Evolutionary conservation across 2,329 filamentous ascomycete genomes (phyloP).

Genomic region (Dothideomycetidae sp.): DNA sequence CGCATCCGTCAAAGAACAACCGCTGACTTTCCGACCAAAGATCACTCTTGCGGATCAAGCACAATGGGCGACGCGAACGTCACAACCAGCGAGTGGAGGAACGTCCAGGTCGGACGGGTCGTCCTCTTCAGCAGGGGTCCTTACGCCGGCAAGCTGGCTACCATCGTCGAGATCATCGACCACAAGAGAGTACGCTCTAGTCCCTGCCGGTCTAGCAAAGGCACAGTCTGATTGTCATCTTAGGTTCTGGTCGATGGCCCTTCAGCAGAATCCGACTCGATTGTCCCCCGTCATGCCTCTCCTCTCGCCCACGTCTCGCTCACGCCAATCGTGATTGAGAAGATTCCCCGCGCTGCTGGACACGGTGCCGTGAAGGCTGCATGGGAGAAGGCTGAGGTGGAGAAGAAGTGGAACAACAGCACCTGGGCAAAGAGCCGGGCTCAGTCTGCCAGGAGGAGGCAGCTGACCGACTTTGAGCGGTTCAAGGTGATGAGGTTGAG

Average conservation of each 20-base stretch:
- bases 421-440: constrained; percentile 89
- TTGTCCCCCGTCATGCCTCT: constrained; percentile 75
- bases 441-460: constrained; percentile 72
- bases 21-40: background rate
- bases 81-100: constrained; percentile 57
- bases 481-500: constrained; percentile 99
- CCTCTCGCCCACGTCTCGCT: constrained; percentile 73
- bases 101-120: constrained; percentile 96
- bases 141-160: constrained; percentile 72
- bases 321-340: constrained; percentile 75
- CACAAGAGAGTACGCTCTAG: constrained; percentile 92
- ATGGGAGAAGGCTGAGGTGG: constrained; percentile 86
- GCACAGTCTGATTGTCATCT: constrained; percentile 14
- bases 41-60: constrained; percentile 10
- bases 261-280: constrained; percentile 62
- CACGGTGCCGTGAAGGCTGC: constrained; percentile 68
- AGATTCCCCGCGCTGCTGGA: constrained; percentile 73
- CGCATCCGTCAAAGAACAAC: background rate
- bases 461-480: constrained; percentile 94
- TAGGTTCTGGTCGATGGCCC: constrained; percentile 96
- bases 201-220: background rate
- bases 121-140: constrained; percentile 78
- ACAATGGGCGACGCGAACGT: constrained; percentile 36
- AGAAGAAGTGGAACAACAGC: constrained; percentile 83
- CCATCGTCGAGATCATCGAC: constrained; percentile 98